Evolutionary conservation across 179 eudicot genomes (phyloP).

Genomic region (Spergularia azorica): DNA sequence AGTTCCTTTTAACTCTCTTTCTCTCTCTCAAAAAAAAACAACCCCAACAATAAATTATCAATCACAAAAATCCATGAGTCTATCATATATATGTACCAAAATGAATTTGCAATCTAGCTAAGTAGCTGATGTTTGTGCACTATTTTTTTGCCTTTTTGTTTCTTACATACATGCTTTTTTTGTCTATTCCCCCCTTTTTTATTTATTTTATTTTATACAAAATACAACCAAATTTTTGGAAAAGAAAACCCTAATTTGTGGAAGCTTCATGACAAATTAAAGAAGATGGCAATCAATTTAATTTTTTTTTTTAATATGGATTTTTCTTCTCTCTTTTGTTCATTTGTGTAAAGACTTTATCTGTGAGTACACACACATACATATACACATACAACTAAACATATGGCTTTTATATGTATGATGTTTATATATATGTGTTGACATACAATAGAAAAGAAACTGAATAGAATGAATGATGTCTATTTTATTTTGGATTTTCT

Average conservation of each 20-base stretch:
- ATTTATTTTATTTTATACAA: neutral
- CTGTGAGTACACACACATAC: slow-evolving; percentile 14
- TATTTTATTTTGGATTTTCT: slow-evolving; percentile 33
- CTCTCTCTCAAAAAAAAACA: neutral
- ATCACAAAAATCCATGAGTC: neutral
- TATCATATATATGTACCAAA: slow-evolving; percentile 10
- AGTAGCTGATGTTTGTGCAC: slow-evolving; percentile 5
- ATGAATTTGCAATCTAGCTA: slow-evolving; percentile 17
- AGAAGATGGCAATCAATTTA: slow-evolving; percentile 18
- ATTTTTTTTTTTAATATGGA: slow-evolving; percentile 22
- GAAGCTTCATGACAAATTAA: slow-evolving; percentile 32
- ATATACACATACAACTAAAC: neutral
- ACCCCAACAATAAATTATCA: neutral
- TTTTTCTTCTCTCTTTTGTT: slow-evolving; percentile 36
- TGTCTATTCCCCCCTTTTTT: slow-evolving; percentile 16
- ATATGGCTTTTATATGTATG: neutral
- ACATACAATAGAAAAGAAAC: slow-evolving; percentile 20
- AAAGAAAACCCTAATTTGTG: slow-evolving; percentile 43
- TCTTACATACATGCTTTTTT: slow-evolving; percentile 19
- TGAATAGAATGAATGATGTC: slow-evolving; percentile 22
- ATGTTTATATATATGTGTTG: slow-evolving; percentile 16
- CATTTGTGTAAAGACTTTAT: slow-evolving; percentile 31
- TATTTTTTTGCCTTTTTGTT: neutral
- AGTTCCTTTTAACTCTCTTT: neutral
- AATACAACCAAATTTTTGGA: slow-evolving; percentile 11